A percentile compares a stretch with the other conserved stretches of the same genome.
Evolutionary conservation across 2,329 filamentous ascomycete genomes (phyloP).

Genomic region (Hypoxylon sp.): DNA sequence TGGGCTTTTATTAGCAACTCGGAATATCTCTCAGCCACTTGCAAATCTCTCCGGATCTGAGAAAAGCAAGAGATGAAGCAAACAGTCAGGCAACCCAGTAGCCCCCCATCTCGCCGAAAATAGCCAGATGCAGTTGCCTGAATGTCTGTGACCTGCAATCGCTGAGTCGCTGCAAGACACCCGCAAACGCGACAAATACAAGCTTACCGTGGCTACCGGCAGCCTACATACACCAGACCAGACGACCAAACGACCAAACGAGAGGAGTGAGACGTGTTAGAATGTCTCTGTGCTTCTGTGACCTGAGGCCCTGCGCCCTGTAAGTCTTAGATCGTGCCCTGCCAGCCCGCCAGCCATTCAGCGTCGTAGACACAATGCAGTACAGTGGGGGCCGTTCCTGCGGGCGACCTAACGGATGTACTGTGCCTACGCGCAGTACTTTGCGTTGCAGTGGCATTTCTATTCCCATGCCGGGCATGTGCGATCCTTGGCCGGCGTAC

Average conservation of each 20-base stretch:
- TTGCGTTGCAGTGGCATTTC: conserved; percentile 10
- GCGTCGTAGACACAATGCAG: too few relatives aligned
- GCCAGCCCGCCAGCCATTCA: too few relatives aligned
- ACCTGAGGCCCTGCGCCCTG: too few relatives aligned
- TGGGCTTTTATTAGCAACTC: conserved; percentile 8
- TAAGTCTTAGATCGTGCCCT: too few relatives aligned
- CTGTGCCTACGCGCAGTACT: conserved; percentile 19
- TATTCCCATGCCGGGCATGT: conserved; percentile 13
- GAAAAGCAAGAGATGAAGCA: not conserved
- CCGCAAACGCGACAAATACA: not conserved
- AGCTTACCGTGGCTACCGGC: conserved; percentile 12
- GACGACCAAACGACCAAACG: not conserved
- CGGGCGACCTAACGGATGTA: not conserved
- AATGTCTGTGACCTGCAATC: not conserved
- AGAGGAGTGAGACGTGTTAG: not conserved
- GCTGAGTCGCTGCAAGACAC: not conserved
- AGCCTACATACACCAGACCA: conserved; percentile 11
- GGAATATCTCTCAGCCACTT: conserved; percentile 11
- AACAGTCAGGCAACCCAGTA: too few relatives aligned
- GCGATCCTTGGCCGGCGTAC: conserved; percentile 17
- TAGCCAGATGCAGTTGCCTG: too few relatives aligned
- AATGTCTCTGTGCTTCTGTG: not conserved
- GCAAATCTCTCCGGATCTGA: not conserved
- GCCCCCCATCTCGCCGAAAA: conserved; percentile 21
- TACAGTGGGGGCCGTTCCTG: conserved; percentile 1